A percentile compares a stretch with the other conserved stretches of the same genome.
These are phyloP conservation scores for Blattamonas nauphoetae DNA, from an alignment of 78 protist species.

Conservation along the genomic window DNA sequence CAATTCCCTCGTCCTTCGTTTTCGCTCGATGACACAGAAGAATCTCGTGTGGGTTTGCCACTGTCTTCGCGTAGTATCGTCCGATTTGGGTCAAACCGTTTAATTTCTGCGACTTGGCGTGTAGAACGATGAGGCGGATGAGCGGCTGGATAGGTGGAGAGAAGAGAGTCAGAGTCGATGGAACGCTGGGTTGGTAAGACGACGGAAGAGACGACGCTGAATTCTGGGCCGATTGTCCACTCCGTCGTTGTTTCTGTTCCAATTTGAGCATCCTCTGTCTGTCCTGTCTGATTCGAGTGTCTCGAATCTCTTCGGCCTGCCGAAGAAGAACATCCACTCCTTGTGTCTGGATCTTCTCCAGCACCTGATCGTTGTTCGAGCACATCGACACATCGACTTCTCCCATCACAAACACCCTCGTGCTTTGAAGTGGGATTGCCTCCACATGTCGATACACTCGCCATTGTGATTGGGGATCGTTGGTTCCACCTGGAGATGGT, in stretches of 20 bases:
- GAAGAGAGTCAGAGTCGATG: neutral
- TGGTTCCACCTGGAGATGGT: neutral
- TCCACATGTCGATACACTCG: neutral
- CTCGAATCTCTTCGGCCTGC: neutral
- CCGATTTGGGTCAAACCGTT: neutral
- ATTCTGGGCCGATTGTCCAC: no score
- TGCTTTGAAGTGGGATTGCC: neutral
- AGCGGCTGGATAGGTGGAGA: neutral
- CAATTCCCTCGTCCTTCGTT: neutral
- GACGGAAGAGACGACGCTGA: neutral
- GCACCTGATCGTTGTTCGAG: neutral
- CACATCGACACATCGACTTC: neutral
- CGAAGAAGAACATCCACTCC: neutral
- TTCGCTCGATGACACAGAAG: neutral
- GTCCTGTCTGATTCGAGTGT: neutral
- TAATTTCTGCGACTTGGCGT: neutral
- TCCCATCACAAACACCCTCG: neutral
- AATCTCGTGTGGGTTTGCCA: neutral
- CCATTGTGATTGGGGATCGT: no score
- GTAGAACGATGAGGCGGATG: neutral
- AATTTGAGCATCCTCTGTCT: neutral
- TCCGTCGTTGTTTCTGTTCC: neutral
- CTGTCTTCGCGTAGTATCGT: neutral
- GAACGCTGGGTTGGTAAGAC: neutral
- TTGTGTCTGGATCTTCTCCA: neutral